A percentile compares a stretch with the other conserved stretches of the same genome.
Evolutionary conservation across 441 rosid species (phyloP).

Genomic region (Mallotus repandus): DNA sequence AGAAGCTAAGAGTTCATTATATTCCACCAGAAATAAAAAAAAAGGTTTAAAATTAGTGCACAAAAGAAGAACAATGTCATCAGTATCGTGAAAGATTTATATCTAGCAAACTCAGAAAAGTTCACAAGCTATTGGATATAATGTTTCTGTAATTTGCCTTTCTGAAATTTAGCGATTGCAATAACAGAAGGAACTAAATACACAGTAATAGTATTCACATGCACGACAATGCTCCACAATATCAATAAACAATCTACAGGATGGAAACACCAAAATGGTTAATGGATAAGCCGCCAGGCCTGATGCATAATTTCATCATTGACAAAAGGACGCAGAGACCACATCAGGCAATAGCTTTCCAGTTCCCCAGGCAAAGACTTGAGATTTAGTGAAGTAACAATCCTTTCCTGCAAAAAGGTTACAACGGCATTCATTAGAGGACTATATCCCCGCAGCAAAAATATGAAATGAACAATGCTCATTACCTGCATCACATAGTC

Average conservation of each 20-base stretch:
- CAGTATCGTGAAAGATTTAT: background rate
- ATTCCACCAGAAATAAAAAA: background rate
- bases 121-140: background rate
- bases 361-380: slow-evolving; percentile 55
- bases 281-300: slow-evolving; percentile 56
- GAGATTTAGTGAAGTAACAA: slow-evolving; percentile 58
- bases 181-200: background rate
- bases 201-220: background rate
- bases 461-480: background rate
- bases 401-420: slow-evolving; percentile 54
- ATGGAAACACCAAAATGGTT: background rate
- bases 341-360: slow-evolving; percentile 68
- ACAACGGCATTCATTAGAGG: background rate
- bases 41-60: background rate
- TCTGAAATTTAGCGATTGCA: background rate
- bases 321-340: slow-evolving; percentile 77
- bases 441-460: slow-evolving; percentile 2
- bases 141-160: background rate
- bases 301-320: slow-evolving; percentile 54
- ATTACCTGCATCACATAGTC: slow-evolving; percentile 80
- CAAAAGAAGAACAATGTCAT: background rate
- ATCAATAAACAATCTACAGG: background rate
- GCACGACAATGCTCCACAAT: background rate
- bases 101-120: background rate
- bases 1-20: background rate